Conservation (phyloP, 169 alveolate species). For the Plasmodium blacklocki region DNA sequence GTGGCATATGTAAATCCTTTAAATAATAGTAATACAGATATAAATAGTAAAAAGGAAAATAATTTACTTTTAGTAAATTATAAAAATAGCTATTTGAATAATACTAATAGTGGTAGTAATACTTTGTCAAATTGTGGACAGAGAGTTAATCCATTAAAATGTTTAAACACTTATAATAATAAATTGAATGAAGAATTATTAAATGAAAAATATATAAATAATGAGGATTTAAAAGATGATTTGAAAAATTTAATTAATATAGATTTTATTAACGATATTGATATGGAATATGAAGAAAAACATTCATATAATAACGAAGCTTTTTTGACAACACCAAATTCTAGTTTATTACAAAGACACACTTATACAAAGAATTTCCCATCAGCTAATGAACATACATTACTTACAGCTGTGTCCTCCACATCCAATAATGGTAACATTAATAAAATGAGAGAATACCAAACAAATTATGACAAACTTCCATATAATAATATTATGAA, state of each 20-base stretch:
- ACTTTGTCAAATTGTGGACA: background rate
- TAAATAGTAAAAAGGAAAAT: conserved; percentile 12
- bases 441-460: conserved; percentile 27
- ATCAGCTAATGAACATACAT: conserved; percentile 3
- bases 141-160: background rate
- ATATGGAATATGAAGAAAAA: conserved; percentile 64
- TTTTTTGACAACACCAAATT: background rate
- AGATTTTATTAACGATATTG: conserved; percentile 68
- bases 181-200: conserved; percentile 11
- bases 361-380: background rate
- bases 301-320: background rate
- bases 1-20: conserved; percentile 3
- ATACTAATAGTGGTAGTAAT: background rate
- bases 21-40: conserved; percentile 12
- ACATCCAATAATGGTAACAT: background rate
- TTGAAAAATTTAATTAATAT: conserved; percentile 60
- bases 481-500: conserved; percentile 13
- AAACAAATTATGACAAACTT: conserved; percentile 15
- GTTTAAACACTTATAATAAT: background rate
- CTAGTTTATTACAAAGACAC: background rate
- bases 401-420: background rate
- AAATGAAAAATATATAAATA: conserved; percentile 39
- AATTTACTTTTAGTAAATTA: conserved; percentile 1
- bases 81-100: conserved; percentile 16
- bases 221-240: conserved; percentile 61